A percentile compares a stretch with the other conserved stretches of the same genome.
Conservation (phyloP, 768 basidiomycete species). For the Rhizopogon rudus region DNA sequence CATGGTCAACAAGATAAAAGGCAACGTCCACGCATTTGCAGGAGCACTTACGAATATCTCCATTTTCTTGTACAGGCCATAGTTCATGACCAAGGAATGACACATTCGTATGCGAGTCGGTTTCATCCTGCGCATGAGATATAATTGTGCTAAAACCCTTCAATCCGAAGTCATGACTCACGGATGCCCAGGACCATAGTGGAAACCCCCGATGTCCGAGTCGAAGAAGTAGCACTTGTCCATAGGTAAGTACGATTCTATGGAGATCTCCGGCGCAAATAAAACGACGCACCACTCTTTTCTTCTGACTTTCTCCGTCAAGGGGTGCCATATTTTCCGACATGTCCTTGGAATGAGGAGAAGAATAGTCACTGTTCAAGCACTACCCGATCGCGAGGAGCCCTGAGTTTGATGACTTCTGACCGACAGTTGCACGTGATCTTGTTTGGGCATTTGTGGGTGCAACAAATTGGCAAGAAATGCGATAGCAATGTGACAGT, state of each 20-base stretch:
- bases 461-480: neutral
- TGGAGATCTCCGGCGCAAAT: slow-evolving; percentile 3
- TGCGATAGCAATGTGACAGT: neutral
- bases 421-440: neutral
- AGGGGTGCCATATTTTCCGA: slow-evolving; percentile 50
- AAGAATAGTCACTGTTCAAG: neutral
- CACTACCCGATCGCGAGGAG: neutral
- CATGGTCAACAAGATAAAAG: neutral
- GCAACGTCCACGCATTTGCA: neutral
- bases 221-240: slow-evolving; percentile 97
- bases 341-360: slow-evolving; percentile 15
- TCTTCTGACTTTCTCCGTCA: slow-evolving; percentile 71
- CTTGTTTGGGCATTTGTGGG: too few relatives aligned
- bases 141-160: neutral
- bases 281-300: slow-evolving; percentile 71
- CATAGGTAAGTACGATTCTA: slow-evolving; percentile 3
- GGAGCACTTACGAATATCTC: slow-evolving; percentile 89
- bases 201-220: slow-evolving; percentile 98
- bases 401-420: neutral
- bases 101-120: slow-evolving; percentile 99
- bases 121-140: slow-evolving; percentile 65
- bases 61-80: slow-evolving; percentile 99
- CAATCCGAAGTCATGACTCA: slow-evolving; percentile 30
- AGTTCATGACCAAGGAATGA: slow-evolving; percentile 99
- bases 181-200: slow-evolving; percentile 98